phyloP scores from a whole-genome alignment of 2,329 filamentous ascomycete genomes.

The Pseudocercospora fuligena region DNA sequence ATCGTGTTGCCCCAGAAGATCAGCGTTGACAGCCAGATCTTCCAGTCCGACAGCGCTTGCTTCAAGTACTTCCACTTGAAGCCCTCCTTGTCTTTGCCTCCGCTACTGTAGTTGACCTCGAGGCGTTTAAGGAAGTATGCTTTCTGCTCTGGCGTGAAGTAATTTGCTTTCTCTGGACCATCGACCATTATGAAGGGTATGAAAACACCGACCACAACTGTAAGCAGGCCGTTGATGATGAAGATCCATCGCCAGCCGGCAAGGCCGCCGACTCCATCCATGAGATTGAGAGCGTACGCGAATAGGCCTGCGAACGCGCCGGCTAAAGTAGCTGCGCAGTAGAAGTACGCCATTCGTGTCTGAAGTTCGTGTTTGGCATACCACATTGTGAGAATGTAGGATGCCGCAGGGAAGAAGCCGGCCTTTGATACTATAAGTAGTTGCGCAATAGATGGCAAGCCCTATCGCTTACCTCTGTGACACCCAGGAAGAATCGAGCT shows the following conservation, averaged over 20 bases:
- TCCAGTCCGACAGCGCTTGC: background rate
- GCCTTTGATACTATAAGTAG: background rate
- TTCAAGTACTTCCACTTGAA: background rate
- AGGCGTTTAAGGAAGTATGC: background rate
- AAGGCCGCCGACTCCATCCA: background rate
- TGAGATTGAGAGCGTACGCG: background rate
- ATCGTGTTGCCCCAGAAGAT: background rate
- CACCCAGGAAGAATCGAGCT: background rate
- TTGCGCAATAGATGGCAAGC: background rate
- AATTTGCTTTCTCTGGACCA: background rate
- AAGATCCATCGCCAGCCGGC: background rate
- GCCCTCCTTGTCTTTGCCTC: background rate
- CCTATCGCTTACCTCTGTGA: background rate
- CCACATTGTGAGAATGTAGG: background rate
- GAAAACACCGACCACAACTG: background rate
- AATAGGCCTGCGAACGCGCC: background rate
- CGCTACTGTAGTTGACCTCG: background rate
- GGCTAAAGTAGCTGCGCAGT: background rate
- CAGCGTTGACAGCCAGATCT: background rate
- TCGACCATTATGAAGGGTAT: background rate
- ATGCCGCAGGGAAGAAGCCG: background rate
- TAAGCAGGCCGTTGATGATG: background rate
- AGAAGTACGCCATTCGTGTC: background rate
- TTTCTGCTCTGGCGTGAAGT: background rate
- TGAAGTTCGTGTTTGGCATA: background rate